These are phyloP conservation scores for Beverwykella pulmonaria DNA, from an alignment of 495 filamentous ascomycete species.

Conservation along the genomic window DNA sequence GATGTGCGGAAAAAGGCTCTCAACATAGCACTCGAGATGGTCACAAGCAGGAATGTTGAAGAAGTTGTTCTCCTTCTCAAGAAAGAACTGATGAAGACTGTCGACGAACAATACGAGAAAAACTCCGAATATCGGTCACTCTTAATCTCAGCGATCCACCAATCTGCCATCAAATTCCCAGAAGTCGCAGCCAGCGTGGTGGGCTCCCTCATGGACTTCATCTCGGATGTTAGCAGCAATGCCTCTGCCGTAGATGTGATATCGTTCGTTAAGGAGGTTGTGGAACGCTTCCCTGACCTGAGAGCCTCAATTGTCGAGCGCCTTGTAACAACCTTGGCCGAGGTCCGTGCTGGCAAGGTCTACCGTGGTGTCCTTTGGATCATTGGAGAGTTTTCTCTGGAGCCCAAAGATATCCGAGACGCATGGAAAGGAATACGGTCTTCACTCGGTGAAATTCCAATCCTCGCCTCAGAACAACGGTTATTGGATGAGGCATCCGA, in stretches of 20 bases:
- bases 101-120: conserved; percentile 98
- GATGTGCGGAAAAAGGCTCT: conserved; percentile 94
- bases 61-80: conserved; percentile 95
- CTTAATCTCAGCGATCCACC: conserved; percentile 95
- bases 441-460: conserved; percentile 95
- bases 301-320: conserved; percentile 83
- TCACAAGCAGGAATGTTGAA: conserved; percentile 97
- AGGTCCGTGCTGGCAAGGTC: conserved; percentile 95
- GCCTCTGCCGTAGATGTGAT: conserved; percentile 97
- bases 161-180: conserved; percentile 97
- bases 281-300: conserved; percentile 94
- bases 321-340: conserved; percentile 85
- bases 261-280: conserved; percentile 97
- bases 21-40: conserved; percentile 91
- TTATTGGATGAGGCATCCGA: conserved; percentile 80
- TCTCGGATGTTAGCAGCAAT: conserved; percentile 97
- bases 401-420: conserved; percentile 90
- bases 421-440: conserved; percentile 96
- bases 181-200: conserved; percentile 97
- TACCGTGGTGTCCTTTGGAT: conserved; percentile 98
- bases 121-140: conserved; percentile 96
- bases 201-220: conserved; percentile 98
- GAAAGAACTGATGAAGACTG: conserved; percentile 95
- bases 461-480: conserved; percentile 91
- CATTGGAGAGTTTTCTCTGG: conserved; percentile 93